Percentiles rank a stretch among this genome's conserved stretches.
These are phyloP conservation scores for Lactarius hengduanensis DNA, from an alignment of 768 basidiomycete genomes.

Conservation along the genomic window DNA sequence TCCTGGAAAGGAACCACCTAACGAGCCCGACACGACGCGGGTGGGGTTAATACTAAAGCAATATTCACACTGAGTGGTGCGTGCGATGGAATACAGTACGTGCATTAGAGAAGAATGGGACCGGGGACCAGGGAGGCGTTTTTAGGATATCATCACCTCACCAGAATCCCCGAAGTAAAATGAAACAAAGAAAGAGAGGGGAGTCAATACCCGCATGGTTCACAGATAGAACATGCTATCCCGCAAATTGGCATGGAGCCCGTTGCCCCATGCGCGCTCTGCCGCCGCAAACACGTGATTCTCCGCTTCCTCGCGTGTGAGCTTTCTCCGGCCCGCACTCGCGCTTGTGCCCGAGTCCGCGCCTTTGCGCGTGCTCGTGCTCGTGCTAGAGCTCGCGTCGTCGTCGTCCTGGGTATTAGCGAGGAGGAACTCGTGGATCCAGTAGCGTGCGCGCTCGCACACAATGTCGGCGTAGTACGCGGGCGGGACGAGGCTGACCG, in stretches of 20 bases:
- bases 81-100: not conserved
- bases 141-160: not conserved
- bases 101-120: too few relatives aligned
- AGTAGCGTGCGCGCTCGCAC: slow-evolving; percentile 75
- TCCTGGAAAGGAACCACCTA: not conserved
- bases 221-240: slow-evolving; percentile 78
- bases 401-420: slow-evolving; percentile 31
- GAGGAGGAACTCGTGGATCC: slow-evolving; percentile 68
- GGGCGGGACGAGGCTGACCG: slow-evolving; percentile 76
- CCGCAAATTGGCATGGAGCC: slow-evolving; percentile 52
- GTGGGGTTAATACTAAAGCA: not conserved
- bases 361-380: slow-evolving; percentile 41
- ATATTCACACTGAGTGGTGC: not conserved
- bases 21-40: not conserved
- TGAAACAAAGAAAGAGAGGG: not conserved
- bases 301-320: slow-evolving; percentile 36
- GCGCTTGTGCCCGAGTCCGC: slow-evolving; percentile 32
- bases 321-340: slow-evolving; percentile 25
- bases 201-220: slow-evolving; percentile 26
- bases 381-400: slow-evolving; percentile 16
- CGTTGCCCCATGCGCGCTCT: slow-evolving; percentile 36
- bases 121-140: not conserved
- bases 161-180: not conserved
- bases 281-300: slow-evolving; percentile 43
- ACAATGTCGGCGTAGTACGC: slow-evolving; percentile 83